A percentile compares a stretch with the other conserved stretches of the same genome.
These are phyloP conservation scores for Chenopodium quinoa DNA, from an alignment of 148 eudicot species.

Conservation along the genomic window DNA sequence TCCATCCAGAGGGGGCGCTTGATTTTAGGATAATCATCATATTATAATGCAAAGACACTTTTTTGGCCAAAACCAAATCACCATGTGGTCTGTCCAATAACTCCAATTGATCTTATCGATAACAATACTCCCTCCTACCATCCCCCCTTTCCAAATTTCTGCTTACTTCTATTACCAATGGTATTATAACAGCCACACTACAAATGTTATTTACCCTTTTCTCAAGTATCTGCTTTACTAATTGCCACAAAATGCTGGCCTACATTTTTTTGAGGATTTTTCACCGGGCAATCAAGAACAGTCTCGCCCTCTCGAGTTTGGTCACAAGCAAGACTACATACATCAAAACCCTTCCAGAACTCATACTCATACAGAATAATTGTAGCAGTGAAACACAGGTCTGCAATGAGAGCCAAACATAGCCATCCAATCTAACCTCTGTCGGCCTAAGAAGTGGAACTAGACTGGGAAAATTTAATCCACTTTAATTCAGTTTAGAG, in stretches of 20 bases:
- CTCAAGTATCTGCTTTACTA: neutral
- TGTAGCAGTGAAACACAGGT: neutral
- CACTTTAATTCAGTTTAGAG: neutral
- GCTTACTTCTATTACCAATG: neutral
- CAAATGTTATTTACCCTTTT: neutral
- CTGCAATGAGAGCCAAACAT: neutral
- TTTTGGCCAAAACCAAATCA: neutral
- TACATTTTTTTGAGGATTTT: neutral
- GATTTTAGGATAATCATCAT: too few species aligned
- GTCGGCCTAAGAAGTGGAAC: neutral
- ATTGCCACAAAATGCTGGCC: neutral
- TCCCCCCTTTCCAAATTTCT: neutral
- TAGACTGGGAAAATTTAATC: neutral
- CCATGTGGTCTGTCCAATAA: neutral
- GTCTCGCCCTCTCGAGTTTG: neutral
- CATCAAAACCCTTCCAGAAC: neutral
- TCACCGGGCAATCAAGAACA: neutral
- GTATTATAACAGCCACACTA: neutral
- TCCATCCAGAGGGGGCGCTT: too few species aligned
- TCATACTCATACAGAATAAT: neutral
- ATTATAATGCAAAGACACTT: neutral
- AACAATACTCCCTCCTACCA: neutral
- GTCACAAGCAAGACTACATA: neutral
- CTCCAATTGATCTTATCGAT: neutral
- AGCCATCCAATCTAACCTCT: neutral